phyloP scores from a whole-genome alignment of 441 rosid genomes.

The Pelargonium myrrhifolium region DNA sequence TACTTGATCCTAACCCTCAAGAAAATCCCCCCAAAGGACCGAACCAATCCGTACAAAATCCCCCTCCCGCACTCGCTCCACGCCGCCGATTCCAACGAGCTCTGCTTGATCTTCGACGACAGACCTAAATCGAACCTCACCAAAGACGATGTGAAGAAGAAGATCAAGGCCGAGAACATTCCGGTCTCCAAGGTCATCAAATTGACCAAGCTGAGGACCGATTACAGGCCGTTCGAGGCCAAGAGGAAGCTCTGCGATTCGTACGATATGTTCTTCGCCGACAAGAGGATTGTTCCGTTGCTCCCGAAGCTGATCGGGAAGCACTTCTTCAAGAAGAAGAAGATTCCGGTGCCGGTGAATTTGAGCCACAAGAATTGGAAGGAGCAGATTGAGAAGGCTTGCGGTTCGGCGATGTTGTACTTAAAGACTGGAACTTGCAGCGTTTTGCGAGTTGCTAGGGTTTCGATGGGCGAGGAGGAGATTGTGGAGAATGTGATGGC shows the following conservation, averaged over 20 bases:
- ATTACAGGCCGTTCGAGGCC: constrained; percentile 54
- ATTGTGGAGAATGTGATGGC: constrained; percentile 56
- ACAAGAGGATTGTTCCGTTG: constrained; percentile 48
- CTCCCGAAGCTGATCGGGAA: constrained; percentile 84
- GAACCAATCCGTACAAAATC: constrained; percentile 53
- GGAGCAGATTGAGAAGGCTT: constrained; percentile 71
- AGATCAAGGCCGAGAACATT: constrained; percentile 60
- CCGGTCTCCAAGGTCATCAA: constrained; percentile 69
- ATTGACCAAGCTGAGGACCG: constrained; percentile 56
- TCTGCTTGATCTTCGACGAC: constrained; percentile 80
- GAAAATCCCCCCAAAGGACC: constrained; percentile 60
- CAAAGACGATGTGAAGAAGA: constrained; percentile 58
- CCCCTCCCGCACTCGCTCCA: constrained; percentile 51
- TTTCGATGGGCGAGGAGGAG: constrained; percentile 47
- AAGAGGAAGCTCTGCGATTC: constrained; percentile 63
- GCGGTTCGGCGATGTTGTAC: constrained; percentile 60
- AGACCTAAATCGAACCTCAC: constrained; percentile 59
- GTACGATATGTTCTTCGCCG: constrained; percentile 54
- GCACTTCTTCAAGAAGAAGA: constrained; percentile 71
- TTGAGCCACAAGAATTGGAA: constrained; percentile 83
- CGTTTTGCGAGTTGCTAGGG: constrained; percentile 63
- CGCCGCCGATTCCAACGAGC: constrained; percentile 41
- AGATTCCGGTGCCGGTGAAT: constrained; percentile 62
- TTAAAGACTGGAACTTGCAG: constrained; percentile 76
- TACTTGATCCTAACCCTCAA: constrained; percentile 60